Conservation (phyloP, 768 basidiomycete genomes). For the Hydnomerulius pinastri region DNA sequence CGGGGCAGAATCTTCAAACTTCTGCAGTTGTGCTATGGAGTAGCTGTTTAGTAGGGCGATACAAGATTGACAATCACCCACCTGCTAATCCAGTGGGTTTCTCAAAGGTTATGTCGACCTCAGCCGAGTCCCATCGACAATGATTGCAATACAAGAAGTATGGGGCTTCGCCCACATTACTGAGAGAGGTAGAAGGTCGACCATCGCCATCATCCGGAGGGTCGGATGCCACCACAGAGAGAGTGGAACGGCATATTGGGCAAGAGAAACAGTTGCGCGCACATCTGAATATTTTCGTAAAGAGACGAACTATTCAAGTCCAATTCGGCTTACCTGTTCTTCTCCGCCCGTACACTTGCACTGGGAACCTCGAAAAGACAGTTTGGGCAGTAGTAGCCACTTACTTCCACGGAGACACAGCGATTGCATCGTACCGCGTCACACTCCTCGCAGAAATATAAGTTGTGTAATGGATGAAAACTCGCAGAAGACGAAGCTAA, state of each 20-base stretch:
- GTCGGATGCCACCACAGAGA: constrained; percentile 90
- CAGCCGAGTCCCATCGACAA: constrained; percentile 93
- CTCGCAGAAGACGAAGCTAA: constrained; percentile 75
- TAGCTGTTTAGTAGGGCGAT: constrained; percentile 2
- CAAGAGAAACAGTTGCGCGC: constrained; percentile 98
- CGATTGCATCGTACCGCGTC: constrained; percentile 92
- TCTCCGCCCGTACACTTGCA: constrained; percentile 97
- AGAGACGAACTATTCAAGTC: not conserved
- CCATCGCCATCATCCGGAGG: constrained; percentile 62
- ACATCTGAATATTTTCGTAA: constrained; percentile 58
- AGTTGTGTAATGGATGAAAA: constrained; percentile 79
- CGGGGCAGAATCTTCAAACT: constrained; percentile 81
- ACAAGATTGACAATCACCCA: constrained; percentile 35
- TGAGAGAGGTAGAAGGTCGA: constrained; percentile 52
- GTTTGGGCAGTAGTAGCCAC: constrained; percentile 97
- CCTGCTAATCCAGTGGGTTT: constrained; percentile 96
- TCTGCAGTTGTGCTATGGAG: constrained; percentile 83
- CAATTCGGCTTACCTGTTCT: constrained; percentile 70
- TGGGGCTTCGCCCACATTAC: constrained; percentile 77
- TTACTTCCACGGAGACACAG: constrained; percentile 91
- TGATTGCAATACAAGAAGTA: constrained; percentile 91
- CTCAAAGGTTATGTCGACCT: constrained; percentile 91
- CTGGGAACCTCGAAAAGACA: constrained; percentile 98
- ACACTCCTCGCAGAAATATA: constrained; percentile 99
- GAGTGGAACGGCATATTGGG: constrained; percentile 87